Base-by-base conservation (phyloP, 2,329 filamentous ascomycete genomes). In the Ustilaginoidea virens region DNA sequence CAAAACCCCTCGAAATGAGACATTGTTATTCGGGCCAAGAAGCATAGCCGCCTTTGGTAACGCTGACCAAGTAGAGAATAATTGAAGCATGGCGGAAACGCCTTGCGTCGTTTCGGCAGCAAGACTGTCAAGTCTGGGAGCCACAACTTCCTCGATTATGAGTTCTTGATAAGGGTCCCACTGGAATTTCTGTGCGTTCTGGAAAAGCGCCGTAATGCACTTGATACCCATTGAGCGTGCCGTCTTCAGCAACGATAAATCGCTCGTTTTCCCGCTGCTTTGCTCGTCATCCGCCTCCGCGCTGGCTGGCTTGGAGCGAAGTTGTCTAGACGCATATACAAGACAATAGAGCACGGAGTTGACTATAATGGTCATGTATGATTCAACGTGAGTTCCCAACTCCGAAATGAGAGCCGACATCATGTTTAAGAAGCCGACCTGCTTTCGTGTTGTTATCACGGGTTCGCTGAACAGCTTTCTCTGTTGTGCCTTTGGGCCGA, bases 381-480 rank as follows among this genome's bases (percentile, higher is more conserved):
- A 67, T 3, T 63, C 53, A 30, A 92, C 71, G 30, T 75, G 76
- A 5, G 68, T 72, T 30, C 86, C 83, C 20, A 96, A 67, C 30
- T 90, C 83, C 33, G 79, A 78, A 34, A 96, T 73, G 48, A 96
- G 72, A 8, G 87, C 74, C 34, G 85, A 76, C 28, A 90, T 65
- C 82, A 96, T 90, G 47, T 92, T 92, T 29, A 93, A 58, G 47
- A 94, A 73, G 60, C 92, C 90, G 33, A 90, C 69, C 51, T 94
- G 87, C 51, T 86, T 90, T 43, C 86, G 72, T 8, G 68, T 55
- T 11, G 70, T 66, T 16, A 86, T 55, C 9, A 78, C 36, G 25
- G 80, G 69, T 17, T 63, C 54, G 1, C 60, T 49, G 27, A 85
- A 67, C 1, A 62, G 47, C 31, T 65, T 57, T 28, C 69, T 60